Base-by-base conservation (phyloP, 2,329 filamentous ascomycete genomes). In the Pseudogymnoascus sp. region DNA sequence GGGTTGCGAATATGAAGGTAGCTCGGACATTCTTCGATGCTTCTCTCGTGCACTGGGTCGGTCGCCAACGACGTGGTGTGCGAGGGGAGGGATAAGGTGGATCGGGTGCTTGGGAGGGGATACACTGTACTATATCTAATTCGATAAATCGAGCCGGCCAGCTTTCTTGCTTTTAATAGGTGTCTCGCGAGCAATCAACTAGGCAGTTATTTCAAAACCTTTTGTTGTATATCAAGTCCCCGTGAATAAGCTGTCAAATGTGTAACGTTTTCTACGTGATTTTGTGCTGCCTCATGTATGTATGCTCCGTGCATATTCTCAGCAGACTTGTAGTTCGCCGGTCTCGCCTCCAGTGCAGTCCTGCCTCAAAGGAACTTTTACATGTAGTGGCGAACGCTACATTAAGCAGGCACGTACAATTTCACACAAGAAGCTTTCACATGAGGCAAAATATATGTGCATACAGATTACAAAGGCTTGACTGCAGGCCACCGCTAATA, bases 81-180 rank as follows among this genome's bases (percentile, higher is more conserved):
- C 41, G 38, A 19, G 59, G 34, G 13, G 28, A 19, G 45, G 45
- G 26, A 52, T 28, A 52, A 52, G 45, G 45, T 52, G 45, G 45
- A n/a, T 61, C 61, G 55, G 62, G 62, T 60, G 45, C 55, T 60
- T 62, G 61, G 64, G 64, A 63, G 34, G 19, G 59, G 52, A 58
- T 58, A 35, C 62, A 65, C 65, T 70, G 67, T 70, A 70, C 65
- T 69, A 70, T 70, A 70, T 65, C 62, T 67, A 67, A 67, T 67
- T 68, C 65, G 59, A 57, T 64, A 62, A 57, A 65, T 63, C 64
- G 64, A 38, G 65, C 66, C 67, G 69, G 68, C 67, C 68, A 67
- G 66, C 68, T 61, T 63, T 63, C 58, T 52, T 52, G 45, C 45
- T 52, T 52, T 52, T 52, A 52, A 52, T 52, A 52, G 45, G 45